phyloP scores from a whole-genome alignment of 257 asterid species.

The Agastache rugosa region DNA sequence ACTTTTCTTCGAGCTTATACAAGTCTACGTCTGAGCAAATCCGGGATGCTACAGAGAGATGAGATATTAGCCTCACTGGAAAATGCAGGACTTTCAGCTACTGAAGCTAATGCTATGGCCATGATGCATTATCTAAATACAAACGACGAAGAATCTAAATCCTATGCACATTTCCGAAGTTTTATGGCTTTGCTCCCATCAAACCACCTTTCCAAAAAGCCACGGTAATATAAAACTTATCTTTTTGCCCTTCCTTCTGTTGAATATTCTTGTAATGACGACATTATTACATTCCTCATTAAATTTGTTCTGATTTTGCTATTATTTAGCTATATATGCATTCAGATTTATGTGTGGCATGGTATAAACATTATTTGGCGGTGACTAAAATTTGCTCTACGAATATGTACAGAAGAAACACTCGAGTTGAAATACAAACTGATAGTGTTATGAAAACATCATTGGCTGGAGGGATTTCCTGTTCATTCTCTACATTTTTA shows the following conservation, averaged over 20 bases:
- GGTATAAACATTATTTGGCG: background rate
- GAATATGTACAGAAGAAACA: conserved; percentile 57
- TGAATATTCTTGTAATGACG: background rate
- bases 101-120: conserved; percentile 96
- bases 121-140: conserved; percentile 97
- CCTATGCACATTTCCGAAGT: conserved; percentile 94
- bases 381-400: conserved; percentile 28
- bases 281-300: background rate
- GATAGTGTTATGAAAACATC: conserved; percentile 95
- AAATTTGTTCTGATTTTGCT: background rate
- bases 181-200: conserved; percentile 96
- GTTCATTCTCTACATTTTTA: conserved; percentile 88
- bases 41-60: conserved; percentile 86
- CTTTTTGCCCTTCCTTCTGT: background rate
- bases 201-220: conserved; percentile 85
- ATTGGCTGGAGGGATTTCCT: conserved; percentile 95
- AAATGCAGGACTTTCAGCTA: conserved; percentile 98
- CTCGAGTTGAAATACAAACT: conserved; percentile 76
- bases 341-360: background rate
- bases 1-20: conserved; percentile 95
- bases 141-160: conserved; percentile 82
- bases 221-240: conserved; percentile 60
- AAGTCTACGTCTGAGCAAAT: conserved; percentile 89
- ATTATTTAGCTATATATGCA: background rate
- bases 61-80: conserved; percentile 84